Base-by-base conservation (phyloP, 129 eudicot species). In the Dittrichia graveolens region DNA sequence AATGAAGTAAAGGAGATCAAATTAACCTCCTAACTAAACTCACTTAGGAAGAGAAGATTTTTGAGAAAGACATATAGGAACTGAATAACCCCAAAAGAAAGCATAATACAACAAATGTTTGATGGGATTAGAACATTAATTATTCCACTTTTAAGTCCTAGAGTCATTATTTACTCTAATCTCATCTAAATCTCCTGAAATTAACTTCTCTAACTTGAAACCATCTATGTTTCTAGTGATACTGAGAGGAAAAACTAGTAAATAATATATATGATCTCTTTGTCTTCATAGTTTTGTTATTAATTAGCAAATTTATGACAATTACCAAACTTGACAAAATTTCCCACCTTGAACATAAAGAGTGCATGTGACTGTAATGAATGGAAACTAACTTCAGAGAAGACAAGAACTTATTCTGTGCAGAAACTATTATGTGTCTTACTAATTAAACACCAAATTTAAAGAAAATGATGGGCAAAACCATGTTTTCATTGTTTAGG, bases 141-240 rank as follows among this genome's bases (percentile, higher is more conserved):
- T n/a, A n/a, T n/a, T n/a, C n/a, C n/a, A n/a, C n/a, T n/a, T n/a
- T n/a, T n/a, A n/a, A n/a, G n/a, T n/a, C n/a, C n/a, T n/a, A n/a
- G n/a, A n/a, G n/a, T n/a, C n/a, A n/a, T 4, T 50, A 19, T 50
- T 5, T 50, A 14, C 56, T 50, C 14, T 16, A 35, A 16, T 54
- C 60, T 15, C 1, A 18, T 16, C 60, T 54, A 54, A 2, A 15
- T 6, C 18, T 54, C 60, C 5, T 16, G 11, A 54, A 16, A 16
- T 10, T 54, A 54, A 6, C 35, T 54, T 15, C 37, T 38, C 13
- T 9, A 38, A 61, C 66, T 61, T 1, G 18, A 9, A 65, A 24
- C 24, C 7, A 18, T 44, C 18, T 63, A 2, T 43, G 52, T 18
- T 64, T 65, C 40, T 44, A 65, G 55, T 65, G 54, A 65, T 44